Base-by-base conservation (phyloP, 371 early-diverging fungal species). In the Cokeromyces recurvatus region DNA sequence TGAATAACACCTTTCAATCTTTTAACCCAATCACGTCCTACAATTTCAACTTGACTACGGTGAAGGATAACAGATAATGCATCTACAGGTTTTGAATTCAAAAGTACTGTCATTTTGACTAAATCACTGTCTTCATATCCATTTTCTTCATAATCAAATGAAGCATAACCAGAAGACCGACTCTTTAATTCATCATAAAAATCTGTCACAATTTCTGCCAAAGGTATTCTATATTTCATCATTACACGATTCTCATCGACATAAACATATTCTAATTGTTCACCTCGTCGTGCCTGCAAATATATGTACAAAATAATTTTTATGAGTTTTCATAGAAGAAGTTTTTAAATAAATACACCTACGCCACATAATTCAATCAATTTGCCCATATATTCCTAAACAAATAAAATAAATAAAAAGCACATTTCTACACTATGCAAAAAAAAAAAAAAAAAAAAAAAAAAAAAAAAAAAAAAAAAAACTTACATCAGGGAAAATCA, bases 161-260 rank as follows among this genome's bases (percentile, higher is more conserved):
- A 84, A 1, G 96, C 97, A 68, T 91, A 98, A 0, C 98, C 98
- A 29, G 91, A 89, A 11, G 95, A 86, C 24, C 83, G 70, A 15
- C 90, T 87, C 58, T 97, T 97, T 29, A 98, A 76, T 55, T 87
- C 84, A 65, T 96, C 94, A 64, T 91, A 92, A 64, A 98, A 98
- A 57, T 95, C 91, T 2, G 86, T 87, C 8, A 94, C 89, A 9
- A 98, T 86, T 61, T 98, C 97, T 0, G 92, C 85, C 64, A 94
- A 67, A 1, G 98, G 98, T 21, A 98, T 60, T 38, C 66, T 65
- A 57, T 90, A 94, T 62, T 86, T 89, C 64, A 96, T 75, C 74
- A 97, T 78, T 4, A 94, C 92, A 21, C 95, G 79, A 14, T 69
- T 74, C 38, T 93, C 90, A 61, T 93, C 94, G 5, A 97, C 70